Evolutionary conservation across 768 basidiomycete species (phyloP), one percentile per base, ranked within the genome.

Genomic region (Termitomyces sp.): DNA sequence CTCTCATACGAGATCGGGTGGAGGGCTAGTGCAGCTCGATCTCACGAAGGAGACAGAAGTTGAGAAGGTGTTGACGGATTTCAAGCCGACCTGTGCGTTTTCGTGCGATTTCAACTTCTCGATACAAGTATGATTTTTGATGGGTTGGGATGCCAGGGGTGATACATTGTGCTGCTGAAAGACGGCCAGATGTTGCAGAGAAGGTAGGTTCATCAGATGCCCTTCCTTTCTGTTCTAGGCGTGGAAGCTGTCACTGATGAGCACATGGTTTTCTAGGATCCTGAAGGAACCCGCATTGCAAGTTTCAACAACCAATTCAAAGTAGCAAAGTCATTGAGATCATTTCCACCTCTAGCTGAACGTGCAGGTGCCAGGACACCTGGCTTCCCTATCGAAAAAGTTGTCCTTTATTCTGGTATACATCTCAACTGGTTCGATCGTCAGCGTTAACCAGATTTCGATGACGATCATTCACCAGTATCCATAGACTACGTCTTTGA

Each of bases 121-220:
- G 10, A n/a, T 21, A 30, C 35, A 17, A 37, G 16, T 37, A 37
- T 55, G 23, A 49, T 8, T 16, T 30, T 41, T 6, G 41, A 41
- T 40, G n/a, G n/a, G 17, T 32, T 49, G 45, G 56, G 49, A 64
- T 61, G 30, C 10, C 66, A 89, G 87, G 88, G 85, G 84, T 98
- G 39, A 85, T 98, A 16, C 96, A 98, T 66, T 97, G 94, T 65
- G 96, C 96, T 14, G 96, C 96, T 2, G 95, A 98, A 72, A 74
- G 96, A 59, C 76, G 94, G 43, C 94, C 95, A 5, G 94, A 98
- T 66, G 89, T 92, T 12, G 94, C 93, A 55, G 92, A 96, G 69
- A 89, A 88, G 75, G 94, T 90, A 27, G 25, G 50, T 50, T 60
- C 49, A 79, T 12, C 39, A 16, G 51, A 23, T 11, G 16, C 10